These are phyloP conservation scores for Endocalyx cinctus DNA, from an alignment of 2,329 filamentous ascomycete genomes.

Conservation along the genomic window DNA sequence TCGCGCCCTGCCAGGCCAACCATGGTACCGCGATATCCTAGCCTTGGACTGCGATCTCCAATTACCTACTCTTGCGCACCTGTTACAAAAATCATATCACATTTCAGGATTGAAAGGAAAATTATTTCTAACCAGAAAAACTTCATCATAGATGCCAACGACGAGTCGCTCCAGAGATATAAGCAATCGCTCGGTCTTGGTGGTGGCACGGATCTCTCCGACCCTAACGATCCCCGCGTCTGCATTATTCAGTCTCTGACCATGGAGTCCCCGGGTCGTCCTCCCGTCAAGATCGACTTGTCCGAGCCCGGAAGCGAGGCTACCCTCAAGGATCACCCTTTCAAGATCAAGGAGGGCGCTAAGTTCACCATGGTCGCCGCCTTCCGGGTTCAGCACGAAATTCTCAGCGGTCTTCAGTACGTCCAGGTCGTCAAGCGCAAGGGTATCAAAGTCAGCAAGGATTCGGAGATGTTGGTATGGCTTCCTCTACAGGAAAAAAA, in stretches of 20 bases:
- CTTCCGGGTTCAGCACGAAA: constrained; percentile 96
- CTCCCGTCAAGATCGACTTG: constrained; percentile 86
- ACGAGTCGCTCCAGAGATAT: constrained; percentile 95
- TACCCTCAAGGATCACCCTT: constrained; percentile 83
- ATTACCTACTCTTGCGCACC: no score
- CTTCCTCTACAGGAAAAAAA: no score
- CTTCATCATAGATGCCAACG: constrained; percentile 54
- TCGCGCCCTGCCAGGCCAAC: no score
- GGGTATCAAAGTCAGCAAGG: constrained; percentile 82
- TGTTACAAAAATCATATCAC: constrained; percentile 1
- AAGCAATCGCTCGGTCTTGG: constrained; percentile 91
- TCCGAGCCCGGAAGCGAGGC: constrained; percentile 67
- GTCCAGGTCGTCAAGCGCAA: constrained; percentile 90
- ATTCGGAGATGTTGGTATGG: constrained; percentile 95
- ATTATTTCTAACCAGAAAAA: constrained; percentile 14
- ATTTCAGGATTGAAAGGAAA: constrained; percentile 1
- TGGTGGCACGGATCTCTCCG: constrained; percentile 65
- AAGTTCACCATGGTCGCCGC: constrained; percentile 91
- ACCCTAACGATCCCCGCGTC: constrained; percentile 78
- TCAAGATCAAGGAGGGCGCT: constrained; percentile 94
- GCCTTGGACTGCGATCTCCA: constrained; percentile 2
- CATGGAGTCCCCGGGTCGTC: constrained; percentile 77
- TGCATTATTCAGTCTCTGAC: constrained; percentile 91
- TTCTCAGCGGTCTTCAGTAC: constrained; percentile 92
- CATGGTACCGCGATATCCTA: no score